Evolutionary conservation across 257 asterid species (phyloP).

Genomic region (Lavandula angustifolia): DNA sequence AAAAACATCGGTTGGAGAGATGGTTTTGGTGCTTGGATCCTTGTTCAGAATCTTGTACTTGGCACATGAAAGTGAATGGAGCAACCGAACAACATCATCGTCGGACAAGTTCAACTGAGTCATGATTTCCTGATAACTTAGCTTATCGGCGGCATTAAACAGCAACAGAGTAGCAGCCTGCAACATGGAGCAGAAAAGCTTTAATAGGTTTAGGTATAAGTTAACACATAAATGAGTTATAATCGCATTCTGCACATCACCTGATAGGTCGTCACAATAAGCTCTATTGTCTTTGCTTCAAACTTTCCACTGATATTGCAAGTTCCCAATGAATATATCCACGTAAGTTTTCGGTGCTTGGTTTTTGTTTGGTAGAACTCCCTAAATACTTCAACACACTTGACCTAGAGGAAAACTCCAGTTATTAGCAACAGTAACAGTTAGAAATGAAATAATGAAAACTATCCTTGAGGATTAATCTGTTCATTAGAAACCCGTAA

Average conservation of each 20-base stretch:
- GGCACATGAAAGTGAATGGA: constrained; percentile 69
- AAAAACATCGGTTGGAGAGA: constrained; percentile 54
- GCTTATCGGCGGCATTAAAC: constrained; percentile 55
- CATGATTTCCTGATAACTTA: constrained; percentile 64
- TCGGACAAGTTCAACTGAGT: constrained; percentile 59
- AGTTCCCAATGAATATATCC: constrained; percentile 64
- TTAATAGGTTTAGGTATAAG: constrained; percentile 6
- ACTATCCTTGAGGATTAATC: background rate
- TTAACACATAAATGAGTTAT: background rate
- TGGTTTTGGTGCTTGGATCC: constrained; percentile 59
- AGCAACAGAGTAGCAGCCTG: constrained; percentile 63
- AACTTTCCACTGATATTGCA: constrained; percentile 59
- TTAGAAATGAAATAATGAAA: background rate
- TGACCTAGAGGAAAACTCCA: constrained; percentile 50
- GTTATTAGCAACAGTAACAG: constrained; percentile 10
- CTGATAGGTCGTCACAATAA: constrained; percentile 59
- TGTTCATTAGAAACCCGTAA: background rate
- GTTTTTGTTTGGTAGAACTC: constrained; percentile 65
- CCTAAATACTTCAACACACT: constrained; percentile 59
- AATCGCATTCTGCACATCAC: constrained; percentile 29
- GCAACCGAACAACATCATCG: constrained; percentile 63
- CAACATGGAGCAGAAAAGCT: constrained; percentile 16
- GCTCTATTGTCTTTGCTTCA: constrained; percentile 55
- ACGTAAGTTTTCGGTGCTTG: constrained; percentile 59
- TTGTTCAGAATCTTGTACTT: constrained; percentile 57